These are phyloP conservation scores for Cladosporium sp. DNA, from an alignment of 2,329 filamentous ascomycete species.

Conservation along the genomic window DNA sequence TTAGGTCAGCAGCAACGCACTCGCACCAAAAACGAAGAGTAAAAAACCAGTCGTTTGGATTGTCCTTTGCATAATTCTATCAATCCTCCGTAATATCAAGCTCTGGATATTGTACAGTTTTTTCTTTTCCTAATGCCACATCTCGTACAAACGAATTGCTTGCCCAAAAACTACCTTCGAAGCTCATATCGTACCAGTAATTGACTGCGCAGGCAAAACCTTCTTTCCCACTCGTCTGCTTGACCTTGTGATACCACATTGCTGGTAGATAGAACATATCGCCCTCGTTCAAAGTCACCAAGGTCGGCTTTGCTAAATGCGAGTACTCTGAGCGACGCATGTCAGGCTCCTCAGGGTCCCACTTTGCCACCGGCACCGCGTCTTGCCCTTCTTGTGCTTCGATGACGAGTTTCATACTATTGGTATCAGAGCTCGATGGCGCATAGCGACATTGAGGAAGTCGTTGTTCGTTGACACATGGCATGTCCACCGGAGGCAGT, in stretches of 20 bases:
- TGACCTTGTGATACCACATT: constrained; percentile 83
- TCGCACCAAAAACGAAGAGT: no score
- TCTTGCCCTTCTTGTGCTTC: constrained; percentile 34
- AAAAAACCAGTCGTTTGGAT: no score
- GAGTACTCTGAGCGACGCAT: constrained; percentile 56
- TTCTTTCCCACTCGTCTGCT: constrained; percentile 63
- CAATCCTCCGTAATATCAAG: constrained; percentile 7
- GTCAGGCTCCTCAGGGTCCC: constrained; percentile 64
- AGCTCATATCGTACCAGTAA: constrained; percentile 85
- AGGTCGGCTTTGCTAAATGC: constrained; percentile 54
- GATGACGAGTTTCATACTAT: constrained; percentile 28
- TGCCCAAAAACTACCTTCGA: constrained; percentile 64
- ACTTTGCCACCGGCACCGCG: constrained; percentile 64
- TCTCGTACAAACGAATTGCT: constrained; percentile 48
- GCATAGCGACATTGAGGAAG: constrained; percentile 59
- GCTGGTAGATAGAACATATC: constrained; percentile 81
- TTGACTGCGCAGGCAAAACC: constrained; percentile 75
- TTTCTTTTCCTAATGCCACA: constrained; percentile 16
- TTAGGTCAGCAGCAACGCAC: no score
- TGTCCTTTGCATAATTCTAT: no score
- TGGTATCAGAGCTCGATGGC: constrained; percentile 24
- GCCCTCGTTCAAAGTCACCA: constrained; percentile 65
- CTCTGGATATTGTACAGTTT: constrained; percentile 21
- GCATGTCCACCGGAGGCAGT: constrained; percentile 65
- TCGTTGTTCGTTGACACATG: constrained; percentile 62